Conservation (phyloP, 768 basidiomycete genomes). For the Boletus patriciae region DNA sequence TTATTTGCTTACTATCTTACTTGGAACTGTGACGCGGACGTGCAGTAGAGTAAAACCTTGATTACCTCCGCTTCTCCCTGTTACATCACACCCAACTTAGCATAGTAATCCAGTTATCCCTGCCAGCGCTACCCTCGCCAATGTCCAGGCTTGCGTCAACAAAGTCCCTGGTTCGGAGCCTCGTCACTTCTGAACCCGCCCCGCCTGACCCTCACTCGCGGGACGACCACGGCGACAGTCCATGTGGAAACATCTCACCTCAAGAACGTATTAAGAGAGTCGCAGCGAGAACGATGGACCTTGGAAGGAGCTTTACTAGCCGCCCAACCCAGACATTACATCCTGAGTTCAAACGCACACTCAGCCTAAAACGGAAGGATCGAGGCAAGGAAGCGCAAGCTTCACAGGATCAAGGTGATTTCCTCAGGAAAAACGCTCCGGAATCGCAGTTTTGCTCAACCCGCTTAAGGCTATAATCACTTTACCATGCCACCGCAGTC, state of each 20-base stretch:
- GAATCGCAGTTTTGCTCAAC: constrained; percentile 11
- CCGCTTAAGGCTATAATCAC: constrained; percentile 10
- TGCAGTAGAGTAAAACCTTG: constrained; percentile 13
- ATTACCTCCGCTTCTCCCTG: constrained; percentile 1
- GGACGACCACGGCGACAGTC: constrained; percentile 31
- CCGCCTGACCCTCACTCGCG: constrained; percentile 32
- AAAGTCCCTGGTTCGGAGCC: constrained; percentile 21
- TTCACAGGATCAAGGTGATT: constrained; percentile 29
- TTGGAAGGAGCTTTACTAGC: constrained; percentile 57
- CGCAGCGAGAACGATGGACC: constrained; percentile 59
- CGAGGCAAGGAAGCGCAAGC: constrained; percentile 43
- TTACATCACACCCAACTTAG: background rate
- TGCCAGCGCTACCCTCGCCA: background rate
- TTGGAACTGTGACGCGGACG: constrained; percentile 21
- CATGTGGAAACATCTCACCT: constrained; percentile 29
- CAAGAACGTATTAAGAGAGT: constrained; percentile 54
- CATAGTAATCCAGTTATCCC: constrained; percentile 5
- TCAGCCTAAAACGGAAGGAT: constrained; percentile 54
- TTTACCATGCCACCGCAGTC: constrained; percentile 25
- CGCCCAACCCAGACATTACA: constrained; percentile 33
- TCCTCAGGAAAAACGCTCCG: constrained; percentile 27
- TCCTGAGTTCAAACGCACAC: constrained; percentile 48
- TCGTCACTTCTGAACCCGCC: constrained; percentile 31
- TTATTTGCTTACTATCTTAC: background rate
- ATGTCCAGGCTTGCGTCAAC: constrained; percentile 30